Base-by-base conservation (phyloP, 2,329 filamentous ascomycete genomes). In the Colletotrichum echinochloae region DNA sequence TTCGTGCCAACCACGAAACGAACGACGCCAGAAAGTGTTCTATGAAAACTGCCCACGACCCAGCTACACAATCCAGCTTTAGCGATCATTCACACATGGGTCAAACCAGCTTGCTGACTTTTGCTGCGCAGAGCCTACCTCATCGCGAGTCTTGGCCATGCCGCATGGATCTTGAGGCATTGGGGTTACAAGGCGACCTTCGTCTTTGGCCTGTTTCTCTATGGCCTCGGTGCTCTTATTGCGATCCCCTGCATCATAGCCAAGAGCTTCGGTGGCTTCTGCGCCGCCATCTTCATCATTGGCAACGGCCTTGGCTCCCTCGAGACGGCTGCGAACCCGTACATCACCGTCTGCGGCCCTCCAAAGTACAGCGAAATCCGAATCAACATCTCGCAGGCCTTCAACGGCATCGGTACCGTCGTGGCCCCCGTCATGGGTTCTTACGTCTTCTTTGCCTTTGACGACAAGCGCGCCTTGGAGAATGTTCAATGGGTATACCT, bases 401-500 rank as follows among this genome's bases (percentile, higher is more conserved):
- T 88, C 74, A 86, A 88, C 71, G 86, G 84, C 6, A 81, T 88
- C 52, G 86, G 86, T 5, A 86, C 85, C 1, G 84, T 87, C 52
- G 73, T 94, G 48, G 91, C 91, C 0, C 92, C 92, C 1, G 88
- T 94, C 0, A 83, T 94, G 11, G 92, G 91, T 52, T 91, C 90
- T 1, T 90, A 91, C 70, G 91, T 92, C 66, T 92, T 94, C 81
- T 94, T 94, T 82, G 60, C 66, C 37, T 71, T 71, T 26, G 65
- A 59, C 52, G 64, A 71, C 14, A 89, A 91, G 76, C 59, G 61
- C 33, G 83, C 81, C 30, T 83, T 94, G 3, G 84, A 85, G 73
- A 90, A 90, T 66, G 92, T 94, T 1, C 91, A 94, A 79, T 94
- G 90, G 89, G 90, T 93, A 0, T 94, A 94, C 74, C 86, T 93